Evolutionary conservation across 345 rosid genomes (phyloP), one percentile per base, ranked within the genome.

Genomic region (Passiflora organensis): DNA sequence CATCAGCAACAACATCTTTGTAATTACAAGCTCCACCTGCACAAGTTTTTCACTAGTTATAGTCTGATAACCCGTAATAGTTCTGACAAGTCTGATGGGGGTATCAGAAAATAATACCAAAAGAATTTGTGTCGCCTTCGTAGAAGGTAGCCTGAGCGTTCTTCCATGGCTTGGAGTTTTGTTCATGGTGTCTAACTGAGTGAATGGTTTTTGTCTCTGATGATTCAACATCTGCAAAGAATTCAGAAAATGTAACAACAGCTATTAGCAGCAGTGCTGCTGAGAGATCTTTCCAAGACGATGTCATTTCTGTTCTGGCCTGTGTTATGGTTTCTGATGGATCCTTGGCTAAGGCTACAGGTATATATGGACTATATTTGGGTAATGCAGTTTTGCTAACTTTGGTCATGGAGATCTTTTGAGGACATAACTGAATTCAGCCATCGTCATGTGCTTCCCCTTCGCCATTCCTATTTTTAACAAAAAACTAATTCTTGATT

Each of bases 21-120:
- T 67, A 82, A 0, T 67, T 73, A 37, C 87, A 82, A 19, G 87
- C 87, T 46, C 87, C 87, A 0, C 82, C 87, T 77, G 23, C 49
- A 64, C 19, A 23, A 20, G 0, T 6, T 17, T 0, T n/a, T n/a
- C n/a, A n/a, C n/a, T n/a, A n/a, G n/a, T n/a, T n/a, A n/a, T n/a
- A n/a, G n/a, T n/a, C n/a, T n/a, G n/a, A n/a, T n/a, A n/a, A n/a
- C n/a, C n/a, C n/a, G n/a, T n/a, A n/a, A n/a, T n/a, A n/a, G n/a
- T n/a, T n/a, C n/a, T n/a, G n/a, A n/a, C n/a, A n/a, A n/a, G n/a
- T n/a, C n/a, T 21, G 21, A 9, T 6, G 38, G 24, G 6, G 18
- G 13, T 18, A 4, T 5, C 12, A 34, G 21, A 2, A 0, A 43
- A 6, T 6, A 53, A 20, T 78, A 78, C 87, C 87, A 20, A 64